A percentile compares a stretch with the other conserved stretches of the same genome.
Evolutionary conservation across 2,329 filamentous ascomycete genomes (phyloP).

Genomic region (Venturia carpophila): DNA sequence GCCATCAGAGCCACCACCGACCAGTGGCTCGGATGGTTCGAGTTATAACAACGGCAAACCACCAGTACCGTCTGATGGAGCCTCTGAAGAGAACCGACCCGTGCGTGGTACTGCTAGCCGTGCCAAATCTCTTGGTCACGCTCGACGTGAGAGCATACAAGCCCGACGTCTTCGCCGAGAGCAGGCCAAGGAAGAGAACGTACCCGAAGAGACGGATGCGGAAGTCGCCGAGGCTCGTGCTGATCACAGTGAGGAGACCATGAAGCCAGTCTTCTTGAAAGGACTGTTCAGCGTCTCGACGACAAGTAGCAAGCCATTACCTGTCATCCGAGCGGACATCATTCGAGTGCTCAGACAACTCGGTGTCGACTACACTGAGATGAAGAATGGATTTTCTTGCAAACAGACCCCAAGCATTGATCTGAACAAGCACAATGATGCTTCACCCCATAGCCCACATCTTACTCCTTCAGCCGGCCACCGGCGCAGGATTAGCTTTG

Average conservation of each 20-base stretch:
- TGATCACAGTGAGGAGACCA: slow-evolving; percentile 61
- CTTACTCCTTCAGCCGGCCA: slow-evolving; percentile 39
- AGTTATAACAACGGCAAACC: slow-evolving; percentile 22
- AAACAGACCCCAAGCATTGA: slow-evolving; percentile 85
- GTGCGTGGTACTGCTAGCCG: slow-evolving; percentile 45
- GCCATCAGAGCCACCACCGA: slow-evolving; percentile 57
- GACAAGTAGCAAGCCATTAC: slow-evolving; percentile 83
- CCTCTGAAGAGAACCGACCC: slow-evolving; percentile 28
- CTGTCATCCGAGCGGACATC: slow-evolving; percentile 79
- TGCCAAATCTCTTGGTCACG: slow-evolving; percentile 82
- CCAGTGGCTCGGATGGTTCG: slow-evolving; percentile 68
- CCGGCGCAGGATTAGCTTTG: slow-evolving; percentile 75
- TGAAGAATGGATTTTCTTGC: slow-evolving; percentile 88
- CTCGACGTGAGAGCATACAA: slow-evolving; percentile 85
- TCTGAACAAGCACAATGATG: slow-evolving; percentile 46
- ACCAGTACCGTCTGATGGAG: background rate
- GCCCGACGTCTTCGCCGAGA: slow-evolving; percentile 58
- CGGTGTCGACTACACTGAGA: slow-evolving; percentile 84
- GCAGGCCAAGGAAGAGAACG: slow-evolving; percentile 47
- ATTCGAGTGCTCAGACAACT: slow-evolving; percentile 82
- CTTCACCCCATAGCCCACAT: slow-evolving; percentile 1
- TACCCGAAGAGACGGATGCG: slow-evolving; percentile 84
- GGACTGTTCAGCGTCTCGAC: slow-evolving; percentile 96
- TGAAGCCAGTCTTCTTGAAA: slow-evolving; percentile 92
- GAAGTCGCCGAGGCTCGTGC: slow-evolving; percentile 49